These are phyloP conservation scores for Bassia scoparia DNA, from an alignment of 148 eudicot species.

Conservation along the genomic window DNA sequence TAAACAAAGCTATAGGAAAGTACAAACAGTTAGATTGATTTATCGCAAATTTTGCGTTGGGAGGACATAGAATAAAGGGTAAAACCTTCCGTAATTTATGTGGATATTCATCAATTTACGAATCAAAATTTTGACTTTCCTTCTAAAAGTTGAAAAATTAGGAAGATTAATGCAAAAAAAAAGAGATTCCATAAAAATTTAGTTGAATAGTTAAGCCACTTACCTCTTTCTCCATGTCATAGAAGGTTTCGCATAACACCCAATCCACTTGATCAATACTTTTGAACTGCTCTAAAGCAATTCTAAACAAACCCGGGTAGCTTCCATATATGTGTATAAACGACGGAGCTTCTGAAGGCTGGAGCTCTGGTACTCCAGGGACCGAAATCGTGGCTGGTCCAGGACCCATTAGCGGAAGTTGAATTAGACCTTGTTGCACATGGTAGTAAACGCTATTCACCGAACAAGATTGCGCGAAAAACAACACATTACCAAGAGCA, in stretches of 20 bases:
- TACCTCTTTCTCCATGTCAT: slow-evolving; percentile 50
- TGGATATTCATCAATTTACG: too few relatives aligned
- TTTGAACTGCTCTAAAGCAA: slow-evolving; percentile 35
- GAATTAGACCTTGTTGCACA: slow-evolving; percentile 41
- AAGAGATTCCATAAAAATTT: too few relatives aligned
- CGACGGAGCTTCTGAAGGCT: slow-evolving; percentile 39
- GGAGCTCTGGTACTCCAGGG: slow-evolving; percentile 44
- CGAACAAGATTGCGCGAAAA: slow-evolving; percentile 55
- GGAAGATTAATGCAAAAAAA: too few relatives aligned
- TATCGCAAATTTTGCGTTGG: too few relatives aligned
- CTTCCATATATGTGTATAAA: slow-evolving; percentile 30
- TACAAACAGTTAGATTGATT: too few relatives aligned
- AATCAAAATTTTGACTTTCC: too few relatives aligned
- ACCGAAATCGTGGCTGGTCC: slow-evolving; percentile 23
- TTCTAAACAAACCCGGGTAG: slow-evolving; percentile 26
- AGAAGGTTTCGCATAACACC: slow-evolving; percentile 40
- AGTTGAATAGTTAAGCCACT: not conserved
- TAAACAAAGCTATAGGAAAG: too few relatives aligned
- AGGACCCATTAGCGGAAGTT: slow-evolving; percentile 26
- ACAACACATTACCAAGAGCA: slow-evolving; percentile 36
- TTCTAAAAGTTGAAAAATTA: too few relatives aligned
- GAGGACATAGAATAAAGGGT: too few relatives aligned
- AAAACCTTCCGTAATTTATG: too few relatives aligned
- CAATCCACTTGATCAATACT: slow-evolving; percentile 42
- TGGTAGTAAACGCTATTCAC: slow-evolving; percentile 50